Conservation (phyloP, 805 yeast genomes). For the Barnettozyma salicaria region DNA sequence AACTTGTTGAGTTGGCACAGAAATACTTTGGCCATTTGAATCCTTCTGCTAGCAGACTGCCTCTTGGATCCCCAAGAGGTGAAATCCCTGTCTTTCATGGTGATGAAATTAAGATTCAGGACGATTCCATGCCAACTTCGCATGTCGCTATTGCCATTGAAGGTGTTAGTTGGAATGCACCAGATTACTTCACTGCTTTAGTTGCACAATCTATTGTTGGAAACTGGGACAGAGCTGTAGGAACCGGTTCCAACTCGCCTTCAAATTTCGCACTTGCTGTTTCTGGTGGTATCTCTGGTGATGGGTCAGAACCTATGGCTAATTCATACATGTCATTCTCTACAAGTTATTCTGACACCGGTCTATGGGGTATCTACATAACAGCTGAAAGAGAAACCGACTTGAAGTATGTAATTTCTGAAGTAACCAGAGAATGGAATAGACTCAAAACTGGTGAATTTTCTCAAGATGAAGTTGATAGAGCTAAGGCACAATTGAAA, state of each 20-base stretch:
- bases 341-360: conserved; percentile 95
- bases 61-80: conserved; percentile 60
- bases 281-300: conserved; percentile 48
- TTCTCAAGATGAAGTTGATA: conserved; percentile 78
- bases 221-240: conserved; percentile 92
- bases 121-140: conserved; percentile 77
- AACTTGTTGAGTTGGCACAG: conserved; percentile 70
- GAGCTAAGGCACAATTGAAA: conserved; percentile 91
- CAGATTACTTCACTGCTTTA: conserved; percentile 90
- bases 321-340: conserved; percentile 96
- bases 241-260: conserved; percentile 78
- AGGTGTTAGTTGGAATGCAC: conserved; percentile 96
- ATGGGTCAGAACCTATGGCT: conserved; percentile 62
- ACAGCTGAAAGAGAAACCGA: conserved; percentile 66
- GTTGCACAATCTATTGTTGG: conserved; percentile 97
- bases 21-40: conserved; percentile 66
- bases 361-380: conserved; percentile 94
- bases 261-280: conserved; percentile 72
- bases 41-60: conserved; percentile 48
- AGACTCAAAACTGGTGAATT: conserved; percentile 75
- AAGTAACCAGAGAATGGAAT: conserved; percentile 82
- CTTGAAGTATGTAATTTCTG: conserved; percentile 62
- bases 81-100: conserved; percentile 76
- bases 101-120: conserved; percentile 80
- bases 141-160: conserved; percentile 94